phyloP scores from a whole-genome alignment of 192 early-diverging fungal species.

The Kappamyces sp. region DNA sequence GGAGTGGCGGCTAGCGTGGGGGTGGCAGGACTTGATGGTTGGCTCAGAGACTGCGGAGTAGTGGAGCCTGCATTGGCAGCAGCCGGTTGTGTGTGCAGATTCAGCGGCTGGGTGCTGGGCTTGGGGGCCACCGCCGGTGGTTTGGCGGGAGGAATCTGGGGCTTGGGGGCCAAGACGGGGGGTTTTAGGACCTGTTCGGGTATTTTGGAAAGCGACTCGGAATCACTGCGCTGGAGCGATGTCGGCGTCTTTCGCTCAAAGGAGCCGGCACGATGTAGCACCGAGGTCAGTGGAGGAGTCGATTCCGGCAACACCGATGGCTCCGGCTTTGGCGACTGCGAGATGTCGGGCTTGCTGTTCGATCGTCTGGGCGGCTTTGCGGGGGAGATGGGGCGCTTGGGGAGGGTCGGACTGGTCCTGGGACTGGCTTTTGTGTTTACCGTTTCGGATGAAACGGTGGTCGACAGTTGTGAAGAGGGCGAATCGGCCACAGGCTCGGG shows the following conservation, averaged over 20 bases:
- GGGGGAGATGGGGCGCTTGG: background rate
- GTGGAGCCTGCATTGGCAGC: too few species aligned
- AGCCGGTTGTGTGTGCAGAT: too few species aligned
- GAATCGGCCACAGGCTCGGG: constrained; percentile 12
- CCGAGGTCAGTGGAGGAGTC: constrained; percentile 2
- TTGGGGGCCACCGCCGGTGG: too few species aligned
- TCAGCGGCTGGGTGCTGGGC: too few species aligned
- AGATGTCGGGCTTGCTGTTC: background rate
- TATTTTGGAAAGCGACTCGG: too few species aligned
- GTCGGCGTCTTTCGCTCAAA: too few species aligned
- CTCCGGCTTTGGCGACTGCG: background rate
- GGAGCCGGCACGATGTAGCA: background rate
- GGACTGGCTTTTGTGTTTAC: background rate
- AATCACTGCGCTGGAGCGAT: too few species aligned
- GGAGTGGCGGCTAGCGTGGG: background rate
- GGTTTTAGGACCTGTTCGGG: too few species aligned
- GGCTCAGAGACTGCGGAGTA: too few species aligned
- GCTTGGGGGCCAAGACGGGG: too few species aligned
- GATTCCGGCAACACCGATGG: constrained; percentile 6
- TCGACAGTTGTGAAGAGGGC: background rate
- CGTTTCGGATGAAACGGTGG: too few species aligned
- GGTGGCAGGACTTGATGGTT: background rate
- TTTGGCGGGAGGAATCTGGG: too few species aligned
- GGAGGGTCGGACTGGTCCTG: constrained; percentile 10
- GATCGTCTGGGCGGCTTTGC: constrained; percentile 10